Percentiles rank a stretch among this genome's conserved stretches.
Evolutionary conservation across 148 eudicot genomes (phyloP).

Genomic region (Silene conica): DNA sequence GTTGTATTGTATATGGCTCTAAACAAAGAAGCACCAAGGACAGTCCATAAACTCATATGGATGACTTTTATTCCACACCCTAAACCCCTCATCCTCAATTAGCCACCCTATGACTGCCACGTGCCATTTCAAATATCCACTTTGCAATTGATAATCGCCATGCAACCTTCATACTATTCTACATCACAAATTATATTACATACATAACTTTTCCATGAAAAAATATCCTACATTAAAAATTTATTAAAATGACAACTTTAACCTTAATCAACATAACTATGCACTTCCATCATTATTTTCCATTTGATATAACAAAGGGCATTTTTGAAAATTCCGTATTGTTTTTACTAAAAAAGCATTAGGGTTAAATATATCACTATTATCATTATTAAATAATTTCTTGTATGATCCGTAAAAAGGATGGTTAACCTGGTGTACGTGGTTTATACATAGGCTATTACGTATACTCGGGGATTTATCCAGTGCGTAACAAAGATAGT

Average conservation of each 20-base stretch:
- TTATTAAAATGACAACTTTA: constrained; percentile 5
- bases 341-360: too few species aligned
- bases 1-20: neutral
- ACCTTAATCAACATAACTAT: neutral
- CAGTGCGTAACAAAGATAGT: too few species aligned
- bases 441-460: too few species aligned
- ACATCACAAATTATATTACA: constrained; percentile 36
- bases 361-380: neutral
- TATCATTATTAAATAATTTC: neutral
- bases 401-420: too few species aligned
- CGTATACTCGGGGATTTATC: too few species aligned
- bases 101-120: constrained; percentile 47
- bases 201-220: constrained; percentile 10
- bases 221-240: neutral
- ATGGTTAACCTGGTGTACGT: too few species aligned
- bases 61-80: constrained; percentile 30
- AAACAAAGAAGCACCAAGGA: neutral
- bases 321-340: neutral
- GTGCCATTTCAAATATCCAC: constrained; percentile 65
- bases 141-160: constrained; percentile 46
- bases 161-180: constrained; percentile 41
- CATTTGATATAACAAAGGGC: neutral
- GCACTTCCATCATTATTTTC: neutral
- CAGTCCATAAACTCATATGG: neutral
- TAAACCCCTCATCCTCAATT: constrained; percentile 55